These are phyloP conservation scores for Pichia nanzhaoensis DNA, from an alignment of 805 yeast species.

Conservation along the genomic window DNA sequence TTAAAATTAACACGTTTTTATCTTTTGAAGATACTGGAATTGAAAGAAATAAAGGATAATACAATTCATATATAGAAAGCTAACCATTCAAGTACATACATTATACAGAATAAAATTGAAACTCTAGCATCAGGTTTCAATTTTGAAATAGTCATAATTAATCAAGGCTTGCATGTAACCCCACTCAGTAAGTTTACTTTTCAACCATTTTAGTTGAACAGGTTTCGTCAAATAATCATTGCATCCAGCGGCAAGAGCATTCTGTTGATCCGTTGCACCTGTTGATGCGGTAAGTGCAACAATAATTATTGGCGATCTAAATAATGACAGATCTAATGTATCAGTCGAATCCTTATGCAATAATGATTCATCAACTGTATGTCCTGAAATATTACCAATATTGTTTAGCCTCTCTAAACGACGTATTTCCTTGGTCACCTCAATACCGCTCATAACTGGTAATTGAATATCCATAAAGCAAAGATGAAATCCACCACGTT, in stretches of 20 bases:
- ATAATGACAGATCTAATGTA: conserved; percentile 51
- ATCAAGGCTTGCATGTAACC: conserved; percentile 98
- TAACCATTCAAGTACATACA: too few species aligned
- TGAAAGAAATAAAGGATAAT: too few species aligned
- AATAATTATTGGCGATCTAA: conserved; percentile 92
- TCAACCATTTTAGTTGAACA: conserved; percentile 88
- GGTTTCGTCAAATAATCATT: conserved; percentile 96
- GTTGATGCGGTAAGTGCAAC: conserved; percentile 96
- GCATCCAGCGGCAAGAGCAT: conserved; percentile 95
- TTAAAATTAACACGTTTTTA: too few species aligned
- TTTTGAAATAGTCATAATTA: conserved; percentile 89
- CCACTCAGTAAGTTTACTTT: conserved; percentile 93
- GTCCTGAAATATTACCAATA: conserved; percentile 50
- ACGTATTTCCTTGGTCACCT: conserved; percentile 88
- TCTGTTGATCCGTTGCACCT: conserved; percentile 74
- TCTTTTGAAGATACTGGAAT: too few species aligned
- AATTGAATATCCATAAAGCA: conserved; percentile 96
- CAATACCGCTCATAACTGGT: conserved; percentile 93
- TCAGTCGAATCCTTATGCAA: conserved; percentile 32
- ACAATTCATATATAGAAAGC: too few species aligned
- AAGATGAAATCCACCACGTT: conserved; percentile 87
- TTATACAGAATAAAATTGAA: not conserved
- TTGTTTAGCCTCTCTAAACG: conserved; percentile 72
- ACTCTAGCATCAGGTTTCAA: conserved; percentile 17
- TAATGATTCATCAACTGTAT: conserved; percentile 1